These are phyloP conservation scores for Phellopilus nigrolimitatus DNA, from an alignment of 1,284 basidiomycete species.

Conservation along the genomic window DNA sequence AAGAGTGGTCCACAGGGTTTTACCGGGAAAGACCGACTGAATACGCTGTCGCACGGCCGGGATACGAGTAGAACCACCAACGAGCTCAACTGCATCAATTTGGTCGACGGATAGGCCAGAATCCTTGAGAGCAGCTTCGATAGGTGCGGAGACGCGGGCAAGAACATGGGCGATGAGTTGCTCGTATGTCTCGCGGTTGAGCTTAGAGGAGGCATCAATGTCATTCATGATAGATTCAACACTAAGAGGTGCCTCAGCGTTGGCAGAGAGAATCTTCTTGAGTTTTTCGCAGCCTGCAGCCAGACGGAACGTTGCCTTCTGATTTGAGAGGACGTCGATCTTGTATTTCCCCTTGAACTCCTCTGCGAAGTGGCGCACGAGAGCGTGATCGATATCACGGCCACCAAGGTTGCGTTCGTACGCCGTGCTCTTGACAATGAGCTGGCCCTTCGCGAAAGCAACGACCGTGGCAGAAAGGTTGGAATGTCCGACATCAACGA, in stretches of 20 bases:
- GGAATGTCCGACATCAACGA: slow-evolving; percentile 91
- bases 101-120: slow-evolving; percentile 56
- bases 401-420: slow-evolving; percentile 91
- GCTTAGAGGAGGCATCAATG: slow-evolving; percentile 60
- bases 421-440: slow-evolving; percentile 79
- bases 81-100: slow-evolving; percentile 63
- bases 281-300: slow-evolving; percentile 71
- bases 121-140: slow-evolving; percentile 51
- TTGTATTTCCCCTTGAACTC: slow-evolving; percentile 95
- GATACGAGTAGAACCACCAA: slow-evolving; percentile 66
- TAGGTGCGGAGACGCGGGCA: slow-evolving; percentile 48
- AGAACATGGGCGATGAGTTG: slow-evolving; percentile 50
- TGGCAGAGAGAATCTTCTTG: slow-evolving; percentile 78
- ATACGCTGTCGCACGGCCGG: slow-evolving; percentile 67
- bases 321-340: slow-evolving; percentile 85
- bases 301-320: slow-evolving; percentile 90
- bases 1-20: slow-evolving; percentile 79
- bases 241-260: slow-evolving; percentile 79
- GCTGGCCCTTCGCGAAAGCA: slow-evolving; percentile 89
- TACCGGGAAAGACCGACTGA: slow-evolving; percentile 58
- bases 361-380: slow-evolving; percentile 80
- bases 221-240: slow-evolving; percentile 95
- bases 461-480: slow-evolving; percentile 81
- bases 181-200: slow-evolving; percentile 60
- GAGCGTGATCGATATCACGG: slow-evolving; percentile 87